Evolutionary conservation across 1,284 basidiomycete species (phyloP), one percentile per base, ranked within the genome.

Genomic region (Trametes versicolor): DNA sequence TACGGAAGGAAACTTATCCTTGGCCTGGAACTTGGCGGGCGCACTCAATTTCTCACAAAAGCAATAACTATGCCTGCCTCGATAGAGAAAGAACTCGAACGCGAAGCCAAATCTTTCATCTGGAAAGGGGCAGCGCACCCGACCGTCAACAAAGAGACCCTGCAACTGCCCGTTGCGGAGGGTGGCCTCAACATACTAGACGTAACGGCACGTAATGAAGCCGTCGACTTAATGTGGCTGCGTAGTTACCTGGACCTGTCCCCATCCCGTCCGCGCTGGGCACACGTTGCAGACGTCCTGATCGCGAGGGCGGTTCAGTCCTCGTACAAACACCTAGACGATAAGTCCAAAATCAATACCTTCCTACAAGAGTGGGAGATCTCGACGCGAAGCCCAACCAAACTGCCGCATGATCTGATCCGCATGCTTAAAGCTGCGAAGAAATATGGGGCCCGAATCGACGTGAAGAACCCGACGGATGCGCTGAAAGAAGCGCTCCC

Each of bases 31-130:
- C 49, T 74, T 0, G 72, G 71, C 0, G 41, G 41, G 3, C 9
- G 41, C 2, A 43, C 41, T 1, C 41, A 43, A n/a, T 43, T n/a
- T 17, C 73, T 74, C 0, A 65, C 74, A 0, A 68, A 73, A 45
- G 69, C 68, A 1, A 75, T 75, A 72, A 75, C 71, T 3, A 12
- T 36, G 17, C 4, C n/a, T 0, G 56, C 71, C n/a, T n/a, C n/a
- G n/a, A n/a, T n/a, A n/a, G n/a, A n/a, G n/a, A n/a, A n/a, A n/a
- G n/a, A n/a, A n/a, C n/a, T n/a, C n/a, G n/a, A n/a, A n/a, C n/a
- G n/a, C 7, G 50, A 66, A 23, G 49, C 45, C 7, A 10, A 17
- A 19, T 37, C 69, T 15, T 66, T 66, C 41, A 32, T n/a, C 21
- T 7, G 45, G 45, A n/a, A 25, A 12, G 12, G 12, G 7, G 23